phyloP scores from a whole-genome alignment of 2,329 filamentous ascomycete species.

The Beauveria medogensis region DNA sequence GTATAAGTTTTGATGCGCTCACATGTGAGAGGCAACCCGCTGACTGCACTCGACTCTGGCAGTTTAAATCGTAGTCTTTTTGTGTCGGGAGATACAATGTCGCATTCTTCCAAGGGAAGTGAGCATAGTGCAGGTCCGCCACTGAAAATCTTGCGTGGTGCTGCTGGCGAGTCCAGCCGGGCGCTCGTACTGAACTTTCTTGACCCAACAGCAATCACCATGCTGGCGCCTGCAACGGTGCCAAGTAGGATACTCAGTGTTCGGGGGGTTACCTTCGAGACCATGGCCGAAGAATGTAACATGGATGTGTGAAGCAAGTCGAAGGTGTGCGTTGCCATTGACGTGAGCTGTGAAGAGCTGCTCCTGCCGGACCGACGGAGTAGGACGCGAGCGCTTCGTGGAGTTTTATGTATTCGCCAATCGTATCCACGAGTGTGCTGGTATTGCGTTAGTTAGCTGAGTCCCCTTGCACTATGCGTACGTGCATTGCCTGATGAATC shows the following conservation, averaged over 20 bases:
- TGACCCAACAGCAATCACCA: not conserved
- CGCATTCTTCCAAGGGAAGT: not conserved
- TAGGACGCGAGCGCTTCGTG: not conserved
- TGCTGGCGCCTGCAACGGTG: not conserved
- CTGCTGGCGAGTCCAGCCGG: not conserved
- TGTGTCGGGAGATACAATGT: not conserved
- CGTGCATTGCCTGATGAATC: not conserved
- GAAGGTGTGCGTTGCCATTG: not conserved
- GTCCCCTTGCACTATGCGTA: not conserved
- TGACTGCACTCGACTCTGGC: not conserved
- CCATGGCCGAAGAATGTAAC: not conserved
- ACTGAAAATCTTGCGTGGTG: slow-evolving; percentile 16
- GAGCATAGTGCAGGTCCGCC: not conserved
- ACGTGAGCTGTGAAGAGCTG: not conserved
- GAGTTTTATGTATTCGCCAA: not conserved
- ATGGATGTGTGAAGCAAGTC: not conserved
- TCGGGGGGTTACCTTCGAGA: not conserved
- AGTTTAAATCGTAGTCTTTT: not conserved
- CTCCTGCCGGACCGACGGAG: not conserved
- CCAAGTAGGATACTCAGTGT: not conserved
- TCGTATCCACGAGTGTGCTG: not conserved
- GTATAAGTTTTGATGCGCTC: too few species aligned
- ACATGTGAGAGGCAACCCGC: not conserved
- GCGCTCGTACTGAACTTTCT: not conserved
- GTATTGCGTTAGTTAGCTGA: not conserved